Conservation (phyloP, 2,329 filamentous ascomycete genomes). For the Exophiala xenobiotica region DNA sequence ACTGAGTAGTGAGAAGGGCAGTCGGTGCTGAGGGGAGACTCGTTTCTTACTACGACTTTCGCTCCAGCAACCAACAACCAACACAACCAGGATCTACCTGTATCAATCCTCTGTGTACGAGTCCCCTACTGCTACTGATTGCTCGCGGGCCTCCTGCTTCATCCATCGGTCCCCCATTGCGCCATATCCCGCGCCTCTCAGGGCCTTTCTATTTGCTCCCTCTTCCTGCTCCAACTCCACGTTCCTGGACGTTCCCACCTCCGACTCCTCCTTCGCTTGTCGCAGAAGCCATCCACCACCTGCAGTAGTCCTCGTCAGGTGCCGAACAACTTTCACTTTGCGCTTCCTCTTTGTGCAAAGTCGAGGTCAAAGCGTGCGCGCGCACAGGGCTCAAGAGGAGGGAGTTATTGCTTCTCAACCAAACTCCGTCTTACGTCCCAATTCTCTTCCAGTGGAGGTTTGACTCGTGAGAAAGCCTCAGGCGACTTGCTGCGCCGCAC, state of each 20-base stretch:
- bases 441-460: constrained; percentile 17
- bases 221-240: constrained; percentile 3
- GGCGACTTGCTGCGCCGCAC: constrained; percentile 23
- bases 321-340: not conserved
- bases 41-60: not conserved
- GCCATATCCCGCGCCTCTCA: constrained; percentile 20
- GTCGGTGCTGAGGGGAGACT: not conserved
- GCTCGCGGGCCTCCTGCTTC: too few species aligned
- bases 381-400: constrained; percentile 6
- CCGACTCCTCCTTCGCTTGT: not conserved
- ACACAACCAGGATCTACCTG: not conserved
- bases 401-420: constrained; percentile 9
- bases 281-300: not conserved
- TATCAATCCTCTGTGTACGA: not conserved
- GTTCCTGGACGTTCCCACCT: not conserved
- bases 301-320: not conserved
- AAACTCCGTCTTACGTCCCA: constrained; percentile 14
- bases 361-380: not conserved
- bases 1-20: too few species aligned
- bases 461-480: constrained; percentile 11
- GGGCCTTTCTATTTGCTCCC: constrained; percentile 11
- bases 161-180: constrained; percentile 16
- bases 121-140: too few species aligned
- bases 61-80: not conserved
- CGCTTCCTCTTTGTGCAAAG: too few species aligned